These are phyloP conservation scores for Naganishia friedmannii DNA, from an alignment of 768 basidiomycete species.

Conservation along the genomic window DNA sequence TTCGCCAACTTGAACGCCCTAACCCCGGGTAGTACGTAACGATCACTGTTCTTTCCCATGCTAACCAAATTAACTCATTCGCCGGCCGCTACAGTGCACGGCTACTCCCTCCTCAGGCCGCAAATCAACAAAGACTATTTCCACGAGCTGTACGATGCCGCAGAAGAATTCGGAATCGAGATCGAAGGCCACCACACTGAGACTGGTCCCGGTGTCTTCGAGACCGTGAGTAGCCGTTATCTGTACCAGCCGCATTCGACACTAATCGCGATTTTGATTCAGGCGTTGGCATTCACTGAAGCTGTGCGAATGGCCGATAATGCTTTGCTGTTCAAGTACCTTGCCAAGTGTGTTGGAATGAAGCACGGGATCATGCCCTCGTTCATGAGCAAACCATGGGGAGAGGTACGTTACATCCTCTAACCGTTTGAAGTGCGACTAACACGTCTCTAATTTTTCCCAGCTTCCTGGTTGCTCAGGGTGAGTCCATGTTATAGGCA, in stretches of 20 bases:
- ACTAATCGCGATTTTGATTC: no score
- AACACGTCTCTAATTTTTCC: constrained; percentile 3
- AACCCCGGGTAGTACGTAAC: constrained; percentile 83
- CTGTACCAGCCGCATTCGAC: no score
- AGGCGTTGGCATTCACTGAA: constrained; percentile 51
- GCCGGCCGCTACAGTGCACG: constrained; percentile 68
- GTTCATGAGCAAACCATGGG: constrained; percentile 99
- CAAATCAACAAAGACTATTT: constrained; percentile 88
- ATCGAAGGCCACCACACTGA: constrained; percentile 74
- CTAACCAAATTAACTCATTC: not conserved
- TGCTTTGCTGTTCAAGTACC: constrained; percentile 84
- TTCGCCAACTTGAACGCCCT: constrained; percentile 72
- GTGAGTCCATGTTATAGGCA: constrained; percentile 57
- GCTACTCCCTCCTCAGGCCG: constrained; percentile 87
- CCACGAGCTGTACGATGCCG: constrained; percentile 73
- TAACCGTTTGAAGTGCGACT: not conserved
- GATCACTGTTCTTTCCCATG: not conserved
- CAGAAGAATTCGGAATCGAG: constrained; percentile 66
- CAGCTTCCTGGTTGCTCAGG: constrained; percentile 95
- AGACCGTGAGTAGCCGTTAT: constrained; percentile 33
- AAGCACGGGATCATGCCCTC: constrained; percentile 82
- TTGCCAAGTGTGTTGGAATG: constrained; percentile 89
- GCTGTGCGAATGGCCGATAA: constrained; percentile 51
- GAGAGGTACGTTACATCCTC: constrained; percentile 63
- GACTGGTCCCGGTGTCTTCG: constrained; percentile 53